These are phyloP conservation scores for Iberis amara DNA, from an alignment of 441 rosid species.

Conservation along the genomic window DNA sequence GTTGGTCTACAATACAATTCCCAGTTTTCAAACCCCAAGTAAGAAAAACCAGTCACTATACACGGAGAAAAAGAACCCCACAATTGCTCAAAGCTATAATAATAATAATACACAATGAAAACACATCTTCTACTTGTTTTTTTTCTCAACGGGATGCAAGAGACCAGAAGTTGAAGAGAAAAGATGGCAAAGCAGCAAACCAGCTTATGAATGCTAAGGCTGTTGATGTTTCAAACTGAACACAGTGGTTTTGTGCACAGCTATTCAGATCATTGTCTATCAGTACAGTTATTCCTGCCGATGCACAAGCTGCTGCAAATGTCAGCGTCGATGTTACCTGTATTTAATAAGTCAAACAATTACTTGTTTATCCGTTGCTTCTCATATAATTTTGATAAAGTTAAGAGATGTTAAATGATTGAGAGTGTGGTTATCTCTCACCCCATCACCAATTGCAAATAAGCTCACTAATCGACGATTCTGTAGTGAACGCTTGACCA, in stretches of 20 bases:
- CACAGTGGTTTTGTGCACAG: constrained; percentile 55
- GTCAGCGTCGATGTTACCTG: constrained; percentile 81
- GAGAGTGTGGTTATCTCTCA: constrained; percentile 31
- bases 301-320: constrained; percentile 83
- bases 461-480: constrained; percentile 42
- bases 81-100: too few relatives aligned
- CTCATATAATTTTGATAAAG: neutral
- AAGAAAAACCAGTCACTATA: too few relatives aligned
- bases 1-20: too few relatives aligned
- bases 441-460: constrained; percentile 82
- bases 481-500: constrained; percentile 62
- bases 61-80: too few relatives aligned
- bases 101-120: too few relatives aligned
- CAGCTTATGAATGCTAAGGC: constrained; percentile 83
- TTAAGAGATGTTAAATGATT: neutral
- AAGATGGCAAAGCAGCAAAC: constrained; percentile 36
- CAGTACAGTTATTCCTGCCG: constrained; percentile 87
- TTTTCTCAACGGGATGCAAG: neutral
- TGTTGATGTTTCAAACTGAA: constrained; percentile 66
- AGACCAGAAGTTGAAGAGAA: neutral
- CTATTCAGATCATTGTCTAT: constrained; percentile 53
- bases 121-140: neutral
- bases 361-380: neutral
- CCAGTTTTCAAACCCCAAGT: too few relatives aligned
- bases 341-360: neutral